Evolutionary conservation across 352 stramenopile genomes (phyloP), one percentile per base, ranked within the genome.

Genomic region (Phytophthora multivora): DNA sequence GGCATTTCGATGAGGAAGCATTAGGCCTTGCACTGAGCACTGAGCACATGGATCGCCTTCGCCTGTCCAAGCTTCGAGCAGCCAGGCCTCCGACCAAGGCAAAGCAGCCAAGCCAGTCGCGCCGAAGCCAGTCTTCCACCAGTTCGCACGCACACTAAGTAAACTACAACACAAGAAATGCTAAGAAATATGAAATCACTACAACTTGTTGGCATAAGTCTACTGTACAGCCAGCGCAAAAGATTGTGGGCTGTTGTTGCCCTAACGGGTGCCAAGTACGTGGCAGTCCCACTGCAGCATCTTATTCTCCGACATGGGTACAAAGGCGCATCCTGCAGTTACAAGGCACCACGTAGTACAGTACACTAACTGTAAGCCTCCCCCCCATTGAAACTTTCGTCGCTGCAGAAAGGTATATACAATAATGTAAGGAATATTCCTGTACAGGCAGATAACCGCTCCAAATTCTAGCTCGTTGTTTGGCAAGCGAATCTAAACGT

Each of bases 111-210:
- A 61, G 47, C 35, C 39, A 65, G n/a, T 28, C 38, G 45, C 45
- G 59, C 45, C 59, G 53, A 16, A 69, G 33, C 54, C 36, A 53
- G 31, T 21, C 18, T 16, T 30, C 45, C 18, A 25, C 18, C 38
- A 3, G 7, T 31, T 35, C 38, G 23, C 36, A 41, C 42, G 23
- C 41, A 51, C 16, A 36, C 49, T 5, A 65, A 62, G 56, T 70
- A 70, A 66, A 70, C 36, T 70, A 33, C 28, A 70, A 56, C 47
- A 36, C 46, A 56, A 55, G 46, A 57, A 68, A 46, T 51, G 47
- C 55, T 66, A 65, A 55, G 64, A 60, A 60, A 40, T 56, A 51
- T 46, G 33, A 39, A 45, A 31, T 33, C 53, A 41, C 19, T 35
- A 30, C 5, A 10, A 30, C 0, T 39, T 51, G 25, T 51, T 39